Conservation (phyloP, 2,329 filamentous ascomycete genomes). For the Xylaria digitata region DNA sequence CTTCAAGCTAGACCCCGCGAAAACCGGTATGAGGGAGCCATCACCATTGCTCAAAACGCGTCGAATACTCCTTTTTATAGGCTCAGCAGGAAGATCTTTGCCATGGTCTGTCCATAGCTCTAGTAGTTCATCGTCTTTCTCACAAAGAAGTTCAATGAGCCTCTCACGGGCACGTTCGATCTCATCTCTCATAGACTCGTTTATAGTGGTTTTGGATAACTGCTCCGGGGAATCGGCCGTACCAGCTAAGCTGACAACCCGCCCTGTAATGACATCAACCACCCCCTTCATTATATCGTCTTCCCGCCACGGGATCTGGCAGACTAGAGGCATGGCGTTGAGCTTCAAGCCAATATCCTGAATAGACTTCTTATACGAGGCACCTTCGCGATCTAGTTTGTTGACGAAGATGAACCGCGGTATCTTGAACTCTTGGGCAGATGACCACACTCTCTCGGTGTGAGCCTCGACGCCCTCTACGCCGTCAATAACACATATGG, state of each 20-base stretch:
- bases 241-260: conserved; percentile 77
- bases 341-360: conserved; percentile 85
- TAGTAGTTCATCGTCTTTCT: conserved; percentile 87
- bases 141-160: conserved; percentile 85
- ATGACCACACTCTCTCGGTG: conserved; percentile 95
- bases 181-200: conserved; percentile 68
- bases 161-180: conserved; percentile 79
- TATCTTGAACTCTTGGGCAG: conserved; percentile 86
- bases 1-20: conserved; percentile 90
- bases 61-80: conserved; percentile 80
- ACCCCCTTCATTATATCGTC: conserved; percentile 84
- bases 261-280: conserved; percentile 81
- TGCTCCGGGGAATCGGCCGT: conserved; percentile 54
- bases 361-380: conserved; percentile 84
- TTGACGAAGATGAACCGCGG: conserved; percentile 86
- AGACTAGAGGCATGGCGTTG: conserved; percentile 87
- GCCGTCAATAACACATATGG: conserved; percentile 91
- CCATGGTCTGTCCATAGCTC: conserved; percentile 84
- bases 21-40: conserved; percentile 83
- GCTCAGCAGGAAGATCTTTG: conserved; percentile 74
- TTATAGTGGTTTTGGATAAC: conserved; percentile 64
- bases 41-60: conserved; percentile 74
- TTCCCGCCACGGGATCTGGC: conserved; percentile 95
- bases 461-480: conserved; percentile 96
- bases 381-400: conserved; percentile 86